Evolutionary conservation across 768 basidiomycete genomes (phyloP).

Genomic region (Psilocybe sp.): DNA sequence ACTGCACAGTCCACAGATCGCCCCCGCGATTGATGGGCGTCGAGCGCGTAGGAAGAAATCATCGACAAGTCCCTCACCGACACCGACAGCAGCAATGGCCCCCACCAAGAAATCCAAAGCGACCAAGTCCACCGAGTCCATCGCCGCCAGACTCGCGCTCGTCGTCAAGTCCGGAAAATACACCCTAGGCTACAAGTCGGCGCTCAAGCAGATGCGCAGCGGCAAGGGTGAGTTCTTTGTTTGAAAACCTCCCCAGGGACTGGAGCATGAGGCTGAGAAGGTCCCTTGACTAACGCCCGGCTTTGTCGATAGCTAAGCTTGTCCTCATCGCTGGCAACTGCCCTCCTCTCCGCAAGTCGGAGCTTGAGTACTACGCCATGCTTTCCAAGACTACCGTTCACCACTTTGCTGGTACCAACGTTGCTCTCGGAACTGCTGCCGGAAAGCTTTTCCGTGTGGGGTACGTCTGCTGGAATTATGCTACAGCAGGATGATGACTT

Average conservation of each 20-base stretch:
- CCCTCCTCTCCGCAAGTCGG: slow-evolving; percentile 97
- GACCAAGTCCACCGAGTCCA: slow-evolving; percentile 90
- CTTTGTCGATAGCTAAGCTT: slow-evolving; percentile 75
- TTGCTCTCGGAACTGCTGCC: slow-evolving; percentile 97
- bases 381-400: slow-evolving; percentile 98
- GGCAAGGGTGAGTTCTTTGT: slow-evolving; percentile 83
- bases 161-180: slow-evolving; percentile 99
- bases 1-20: slow-evolving; percentile 27
- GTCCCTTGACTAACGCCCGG: slow-evolving; percentile 75
- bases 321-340: slow-evolving; percentile 98
- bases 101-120: slow-evolving; percentile 95
- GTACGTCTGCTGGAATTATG: slow-evolving; percentile 33
- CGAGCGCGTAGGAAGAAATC: slow-evolving; percentile 1
- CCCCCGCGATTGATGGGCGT: neutral
- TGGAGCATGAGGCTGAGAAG: slow-evolving; percentile 99
- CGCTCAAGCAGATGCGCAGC: slow-evolving; percentile 95
- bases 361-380: slow-evolving; percentile 99
- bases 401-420: slow-evolving; percentile 97
- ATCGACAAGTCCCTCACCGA: slow-evolving; percentile 20
- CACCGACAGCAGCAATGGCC: slow-evolving; percentile 63
- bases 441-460: slow-evolving; percentile 99
- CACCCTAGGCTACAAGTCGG: slow-evolving; percentile 95
- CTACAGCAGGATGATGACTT: slow-evolving; percentile 16
- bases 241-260: slow-evolving; percentile 68
- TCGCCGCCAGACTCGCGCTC: slow-evolving; percentile 87